phyloP scores from a whole-genome alignment of 2,329 filamentous ascomycete genomes.

The Penicillium sp. region DNA sequence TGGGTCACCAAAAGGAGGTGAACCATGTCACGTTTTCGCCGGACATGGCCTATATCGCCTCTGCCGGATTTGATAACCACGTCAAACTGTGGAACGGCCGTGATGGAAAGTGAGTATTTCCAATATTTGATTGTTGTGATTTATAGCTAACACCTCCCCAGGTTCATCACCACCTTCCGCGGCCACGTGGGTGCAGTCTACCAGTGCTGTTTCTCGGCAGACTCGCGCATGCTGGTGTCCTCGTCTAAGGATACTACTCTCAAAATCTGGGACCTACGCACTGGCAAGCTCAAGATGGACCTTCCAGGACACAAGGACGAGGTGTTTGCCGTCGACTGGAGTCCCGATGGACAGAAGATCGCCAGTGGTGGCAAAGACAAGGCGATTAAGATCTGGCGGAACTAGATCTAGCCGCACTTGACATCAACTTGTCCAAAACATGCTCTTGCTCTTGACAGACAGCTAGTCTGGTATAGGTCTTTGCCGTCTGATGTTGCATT shows the following conservation, averaged over 20 bases:
- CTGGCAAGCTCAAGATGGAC: conserved; percentile 77
- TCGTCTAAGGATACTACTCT: conserved; percentile 88
- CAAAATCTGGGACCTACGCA: conserved; percentile 90
- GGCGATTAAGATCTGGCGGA: conserved; percentile 63
- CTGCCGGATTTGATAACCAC: conserved; percentile 88
- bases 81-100: conserved; percentile 86
- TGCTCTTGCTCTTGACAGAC: background rate
- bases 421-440: background rate
- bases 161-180: conserved; percentile 81
- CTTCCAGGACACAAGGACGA: conserved; percentile 88
- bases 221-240: conserved; percentile 84
- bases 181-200: conserved; percentile 92
- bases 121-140: conserved; percentile 1
- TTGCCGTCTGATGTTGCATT: background rate
- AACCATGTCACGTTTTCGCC: conserved; percentile 95
- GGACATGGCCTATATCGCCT: conserved; percentile 82
- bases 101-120: conserved; percentile 55
- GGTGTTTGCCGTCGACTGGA: conserved; percentile 94
- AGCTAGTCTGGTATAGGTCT: background rate
- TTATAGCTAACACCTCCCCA: conserved; percentile 31
- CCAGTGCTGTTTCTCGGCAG: conserved; percentile 86
- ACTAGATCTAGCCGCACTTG: conserved; percentile 40
- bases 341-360: conserved; percentile 81
- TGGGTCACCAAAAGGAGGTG: conserved; percentile 96
- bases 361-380: conserved; percentile 94